Percentiles rank a stretch among this genome's conserved stretches.
These are phyloP conservation scores for Camellia lanceoleosa DNA, from an alignment of 148 eudicot species.

Conservation along the genomic window DNA sequence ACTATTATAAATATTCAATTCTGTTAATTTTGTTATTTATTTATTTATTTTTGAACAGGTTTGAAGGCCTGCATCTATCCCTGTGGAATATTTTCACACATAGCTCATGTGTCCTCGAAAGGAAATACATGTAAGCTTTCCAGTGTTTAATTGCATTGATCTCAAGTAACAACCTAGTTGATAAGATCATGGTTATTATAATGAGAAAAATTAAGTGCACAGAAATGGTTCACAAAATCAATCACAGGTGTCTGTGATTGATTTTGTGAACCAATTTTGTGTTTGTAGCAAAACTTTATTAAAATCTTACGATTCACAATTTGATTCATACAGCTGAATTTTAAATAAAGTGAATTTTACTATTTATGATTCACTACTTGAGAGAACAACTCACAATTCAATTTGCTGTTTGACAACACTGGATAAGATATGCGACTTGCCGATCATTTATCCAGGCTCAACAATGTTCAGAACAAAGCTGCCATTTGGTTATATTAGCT, in stretches of 20 bases:
- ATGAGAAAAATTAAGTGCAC: too few relatives aligned
- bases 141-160: background rate
- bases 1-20: background rate
- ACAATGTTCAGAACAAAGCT: background rate
- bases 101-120: conserved; percentile 26
- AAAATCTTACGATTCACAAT: too few relatives aligned
- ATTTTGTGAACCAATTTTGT: too few relatives aligned
- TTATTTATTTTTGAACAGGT: conserved; percentile 19
- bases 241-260: too few relatives aligned
- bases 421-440: too few relatives aligned
- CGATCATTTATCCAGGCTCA: background rate
- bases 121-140: conserved; percentile 26
- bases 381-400: too few relatives aligned
- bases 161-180: background rate
- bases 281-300: too few relatives aligned
- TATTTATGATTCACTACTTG: too few relatives aligned
- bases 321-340: too few relatives aligned
- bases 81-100: conserved; percentile 31
- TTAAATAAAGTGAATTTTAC: too few relatives aligned
- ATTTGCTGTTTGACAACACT: too few relatives aligned
- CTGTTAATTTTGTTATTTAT: background rate
- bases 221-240: too few relatives aligned
- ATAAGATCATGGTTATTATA: background rate
- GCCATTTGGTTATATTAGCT: background rate
- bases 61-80: conserved; percentile 29